phyloP scores from a whole-genome alignment of 192 early-diverging fungal genomes.

The Entomortierella beljakovae region DNA sequence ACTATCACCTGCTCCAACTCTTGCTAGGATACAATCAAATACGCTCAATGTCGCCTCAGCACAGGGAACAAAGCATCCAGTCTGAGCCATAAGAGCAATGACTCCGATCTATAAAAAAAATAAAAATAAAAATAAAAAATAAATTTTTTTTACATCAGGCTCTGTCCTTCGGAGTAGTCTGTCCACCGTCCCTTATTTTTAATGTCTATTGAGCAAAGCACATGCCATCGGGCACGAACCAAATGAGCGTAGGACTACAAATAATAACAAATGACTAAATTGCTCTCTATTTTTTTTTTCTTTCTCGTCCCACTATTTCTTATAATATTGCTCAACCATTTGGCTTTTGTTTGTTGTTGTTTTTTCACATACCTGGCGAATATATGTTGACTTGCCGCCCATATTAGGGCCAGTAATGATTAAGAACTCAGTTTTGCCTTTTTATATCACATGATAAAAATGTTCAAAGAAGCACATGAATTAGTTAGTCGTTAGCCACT shows the following conservation, averaged over 20 bases:
- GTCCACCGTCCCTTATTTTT: not conserved
- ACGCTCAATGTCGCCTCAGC: slow-evolving; percentile 76
- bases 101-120: slow-evolving; percentile 77
- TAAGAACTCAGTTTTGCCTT: slow-evolving; percentile 76
- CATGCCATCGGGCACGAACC: slow-evolving; percentile 13
- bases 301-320: too few species aligned
- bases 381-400: slow-evolving; percentile 99
- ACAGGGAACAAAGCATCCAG: slow-evolving; percentile 95
- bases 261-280: not conserved
- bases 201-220: slow-evolving; percentile 9
- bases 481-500: not conserved
- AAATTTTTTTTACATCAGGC: not conserved
- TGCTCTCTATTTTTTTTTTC: too few species aligned
- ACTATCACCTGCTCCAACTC: slow-evolving; percentile 95
- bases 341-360: not conserved
- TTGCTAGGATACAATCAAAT: slow-evolving; percentile 89
- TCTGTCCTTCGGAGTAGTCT: too few species aligned
- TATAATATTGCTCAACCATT: not conserved
- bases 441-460: not conserved
- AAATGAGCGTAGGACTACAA: not conserved
- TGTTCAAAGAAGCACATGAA: not conserved
- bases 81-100: slow-evolving; percentile 93
- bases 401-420: slow-evolving; percentile 99
- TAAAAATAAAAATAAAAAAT: not conserved
- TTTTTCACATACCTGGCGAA: slow-evolving; percentile 75